These are phyloP conservation scores for Metschnikowia matae DNA, from an alignment of 805 yeast species.

Conservation along the genomic window DNA sequence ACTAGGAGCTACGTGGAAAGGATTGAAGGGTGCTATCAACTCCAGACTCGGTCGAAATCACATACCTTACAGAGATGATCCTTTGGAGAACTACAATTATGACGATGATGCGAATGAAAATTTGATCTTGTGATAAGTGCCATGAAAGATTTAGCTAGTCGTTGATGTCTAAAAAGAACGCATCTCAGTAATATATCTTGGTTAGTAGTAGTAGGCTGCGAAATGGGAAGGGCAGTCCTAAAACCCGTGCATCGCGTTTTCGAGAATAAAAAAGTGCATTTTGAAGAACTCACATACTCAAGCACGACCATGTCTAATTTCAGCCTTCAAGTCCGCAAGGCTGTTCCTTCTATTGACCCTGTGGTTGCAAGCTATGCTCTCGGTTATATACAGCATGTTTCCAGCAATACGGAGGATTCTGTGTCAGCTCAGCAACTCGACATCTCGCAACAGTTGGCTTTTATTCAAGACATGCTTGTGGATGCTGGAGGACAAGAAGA, in stretches of 20 bases:
- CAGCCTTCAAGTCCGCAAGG: conserved; percentile 68
- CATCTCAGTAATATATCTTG: not conserved
- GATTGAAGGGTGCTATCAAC: conserved; percentile 19
- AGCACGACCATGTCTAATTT: conserved; percentile 33
- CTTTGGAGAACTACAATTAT: conserved; percentile 28
- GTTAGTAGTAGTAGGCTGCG: not conserved
- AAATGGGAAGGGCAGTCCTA: not conserved
- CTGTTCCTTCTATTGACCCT: conserved; percentile 82
- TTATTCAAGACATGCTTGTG: conserved; percentile 57
- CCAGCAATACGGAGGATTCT: conserved; percentile 74
- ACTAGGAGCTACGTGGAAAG: conserved; percentile 24
- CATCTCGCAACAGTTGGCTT: conserved; percentile 62
- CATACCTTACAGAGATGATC: conserved; percentile 23
- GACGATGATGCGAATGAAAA: conserved; percentile 35
- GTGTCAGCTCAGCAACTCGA: conserved; percentile 73
- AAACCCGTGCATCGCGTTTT: conserved; percentile 5
- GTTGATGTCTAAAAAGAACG: not conserved
- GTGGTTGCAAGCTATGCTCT: conserved; percentile 86
- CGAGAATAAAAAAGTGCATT: not conserved
- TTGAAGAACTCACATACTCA: not conserved
- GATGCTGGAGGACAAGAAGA: conserved; percentile 78
- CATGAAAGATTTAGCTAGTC: not conserved
- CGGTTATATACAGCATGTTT: conserved; percentile 83
- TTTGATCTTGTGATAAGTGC: conserved; percentile 23
- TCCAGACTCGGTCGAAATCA: conserved; percentile 10